Evolutionary conservation across 2,329 filamentous ascomycete genomes (phyloP), one percentile per base, ranked within the genome.

Genomic region (Verticillium nonalfalfae): DNA sequence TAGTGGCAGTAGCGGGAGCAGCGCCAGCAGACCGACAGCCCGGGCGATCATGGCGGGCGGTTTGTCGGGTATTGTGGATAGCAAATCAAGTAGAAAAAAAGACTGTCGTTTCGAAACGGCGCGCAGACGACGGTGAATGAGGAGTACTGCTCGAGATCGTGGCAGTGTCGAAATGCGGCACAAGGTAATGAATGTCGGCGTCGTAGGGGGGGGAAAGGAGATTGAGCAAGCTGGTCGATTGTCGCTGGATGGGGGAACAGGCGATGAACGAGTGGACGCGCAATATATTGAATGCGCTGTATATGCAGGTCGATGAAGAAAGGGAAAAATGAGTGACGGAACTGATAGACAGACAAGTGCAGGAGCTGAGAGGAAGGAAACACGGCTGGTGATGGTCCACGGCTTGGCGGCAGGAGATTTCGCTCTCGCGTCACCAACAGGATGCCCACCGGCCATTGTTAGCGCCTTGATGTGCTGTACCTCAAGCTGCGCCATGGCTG

Each of bases 1-100:
- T 1, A 68, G 67, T n/a, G 68, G 66, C 38, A 70, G 58, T 11
- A 65, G 62, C 39, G 70, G 45, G 21, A 70, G 63, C 54, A 64
- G 60, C 59, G 64, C 58, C 57, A 61, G 58, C 15, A 35, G 26
- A 7, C n/a, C n/a, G 9, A n/a, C 54, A 21, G 33, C 14, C 13
- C 13, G 31, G 33, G 33, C 14, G 26, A 56, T 34, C 54, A 34
- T 33, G 54, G 26, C 54, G 54, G 54, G 54, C 26, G 15, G 26
- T 14, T 13, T 21, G n/a, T 50, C 45, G n/a, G 13, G 26, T 26
- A 4, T 26, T 26, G 26, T 26, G 26, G 26, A 26, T 26, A 26
- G 26, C 26, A 26, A 26, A 26, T 26, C 26, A 26, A 26, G 26
- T 3, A 4, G 4, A 4, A 18, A 21, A 21, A 18, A 7, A 11